phyloP scores from a whole-genome alignment of 2,329 filamentous ascomycete species.

The Pseudogymnoascus verrucosus region DNA sequence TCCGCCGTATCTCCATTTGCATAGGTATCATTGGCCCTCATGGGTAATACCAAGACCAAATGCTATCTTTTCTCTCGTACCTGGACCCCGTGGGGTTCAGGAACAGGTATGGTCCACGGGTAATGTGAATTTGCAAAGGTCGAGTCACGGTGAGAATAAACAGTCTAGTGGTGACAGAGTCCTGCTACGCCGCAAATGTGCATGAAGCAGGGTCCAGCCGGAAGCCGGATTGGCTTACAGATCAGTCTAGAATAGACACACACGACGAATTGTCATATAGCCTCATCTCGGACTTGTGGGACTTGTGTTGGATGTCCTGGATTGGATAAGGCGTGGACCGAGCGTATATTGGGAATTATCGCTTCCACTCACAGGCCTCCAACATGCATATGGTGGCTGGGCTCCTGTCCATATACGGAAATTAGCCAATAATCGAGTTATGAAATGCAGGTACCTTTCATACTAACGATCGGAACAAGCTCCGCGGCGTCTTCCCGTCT shows the following conservation, averaged over 20 bases:
- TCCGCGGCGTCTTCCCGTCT: neutral
- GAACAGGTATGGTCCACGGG: neutral
- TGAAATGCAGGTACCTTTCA: constrained; percentile 3
- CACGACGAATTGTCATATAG: neutral
- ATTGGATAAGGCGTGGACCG: constrained; percentile 1
- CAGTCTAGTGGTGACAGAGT: constrained; percentile 3
- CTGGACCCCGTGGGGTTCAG: neutral
- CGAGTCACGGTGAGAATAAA: constrained; percentile 1
- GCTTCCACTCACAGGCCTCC: neutral
- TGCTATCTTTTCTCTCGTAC: neutral
- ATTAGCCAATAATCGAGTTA: neutral
- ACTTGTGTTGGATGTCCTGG: neutral
- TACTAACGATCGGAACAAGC: neutral
- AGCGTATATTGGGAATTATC: neutral
- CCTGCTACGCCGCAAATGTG: constrained; percentile 4
- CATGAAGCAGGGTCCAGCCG: neutral
- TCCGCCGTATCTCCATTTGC: neutral
- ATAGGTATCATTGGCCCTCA: neutral
- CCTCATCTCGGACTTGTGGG: neutral
- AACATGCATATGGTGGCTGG: neutral
- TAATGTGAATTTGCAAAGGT: neutral
- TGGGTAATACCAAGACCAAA: neutral
- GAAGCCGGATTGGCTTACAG: constrained; percentile 1
- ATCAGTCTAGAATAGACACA: neutral
- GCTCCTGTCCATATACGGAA: neutral